Conservation (phyloP, 306 rosid species). For the Citrullus colocynthis region DNA sequence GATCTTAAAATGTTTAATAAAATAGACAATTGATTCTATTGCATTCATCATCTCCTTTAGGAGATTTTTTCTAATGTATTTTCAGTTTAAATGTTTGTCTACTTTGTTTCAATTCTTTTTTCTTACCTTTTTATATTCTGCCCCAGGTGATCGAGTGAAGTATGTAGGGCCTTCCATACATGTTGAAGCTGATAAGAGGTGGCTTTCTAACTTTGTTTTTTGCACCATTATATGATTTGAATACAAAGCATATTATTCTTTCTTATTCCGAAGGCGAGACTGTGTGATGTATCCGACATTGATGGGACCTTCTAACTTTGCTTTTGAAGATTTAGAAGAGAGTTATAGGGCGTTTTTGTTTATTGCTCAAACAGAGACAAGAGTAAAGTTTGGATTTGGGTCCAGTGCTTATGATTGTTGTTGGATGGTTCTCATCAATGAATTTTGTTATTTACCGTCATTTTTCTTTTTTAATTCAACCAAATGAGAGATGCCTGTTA, state of each 20-base stretch:
- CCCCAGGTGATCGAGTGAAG: slow-evolving; percentile 86
- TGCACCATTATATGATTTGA: neutral
- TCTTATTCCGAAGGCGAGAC: neutral
- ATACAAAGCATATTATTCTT: neutral
- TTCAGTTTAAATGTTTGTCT: no score
- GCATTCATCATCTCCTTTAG: neutral
- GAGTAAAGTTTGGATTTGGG: neutral
- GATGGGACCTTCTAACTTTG: neutral
- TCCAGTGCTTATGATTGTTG: neutral
- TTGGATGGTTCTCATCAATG: neutral
- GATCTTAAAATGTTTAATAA: neutral
- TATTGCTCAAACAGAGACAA: neutral
- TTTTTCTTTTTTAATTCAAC: neutral
- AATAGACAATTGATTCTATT: neutral
- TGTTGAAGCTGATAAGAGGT: slow-evolving; percentile 66
- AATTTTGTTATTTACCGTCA: neutral
- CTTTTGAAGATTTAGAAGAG: neutral
- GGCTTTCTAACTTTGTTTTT: slow-evolving; percentile 10
- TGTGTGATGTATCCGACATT: neutral
- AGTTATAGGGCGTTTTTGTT: neutral
- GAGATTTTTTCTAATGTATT: neutral
- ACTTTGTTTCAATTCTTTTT: neutral
- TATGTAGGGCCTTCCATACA: slow-evolving; percentile 58
- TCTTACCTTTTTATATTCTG: slow-evolving; percentile 6
- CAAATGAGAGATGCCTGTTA: neutral